Evolutionary conservation across 2,329 filamentous ascomycete species (phyloP).

Genomic region (Capronia americana): DNA sequence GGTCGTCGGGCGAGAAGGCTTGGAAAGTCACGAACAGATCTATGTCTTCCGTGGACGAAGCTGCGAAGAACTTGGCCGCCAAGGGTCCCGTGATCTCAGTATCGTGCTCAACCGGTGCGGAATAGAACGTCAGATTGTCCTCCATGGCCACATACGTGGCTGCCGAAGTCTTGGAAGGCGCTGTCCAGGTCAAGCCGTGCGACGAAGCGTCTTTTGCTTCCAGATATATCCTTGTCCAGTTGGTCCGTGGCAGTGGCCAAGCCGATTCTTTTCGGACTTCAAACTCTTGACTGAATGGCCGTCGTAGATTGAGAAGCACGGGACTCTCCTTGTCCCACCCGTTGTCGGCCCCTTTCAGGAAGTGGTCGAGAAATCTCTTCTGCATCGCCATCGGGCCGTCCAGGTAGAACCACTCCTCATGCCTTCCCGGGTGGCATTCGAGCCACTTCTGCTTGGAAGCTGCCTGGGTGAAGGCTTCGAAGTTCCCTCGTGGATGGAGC

Average conservation of each 20-base stretch:
- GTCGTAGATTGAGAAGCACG: conserved; percentile 16
- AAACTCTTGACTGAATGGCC: conserved; percentile 19
- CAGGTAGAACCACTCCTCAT: conserved; percentile 76
- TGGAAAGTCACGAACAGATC: conserved; percentile 29
- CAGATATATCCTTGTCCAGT: conserved; percentile 25
- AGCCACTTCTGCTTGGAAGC: conserved; percentile 72
- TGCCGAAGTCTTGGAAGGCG: not conserved
- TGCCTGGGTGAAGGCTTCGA: conserved; percentile 67
- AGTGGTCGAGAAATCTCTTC: conserved; percentile 71
- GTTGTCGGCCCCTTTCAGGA: conserved; percentile 69
- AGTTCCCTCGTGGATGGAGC: conserved; percentile 71
- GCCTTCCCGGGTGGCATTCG: conserved; percentile 71
- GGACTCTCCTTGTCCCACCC: conserved; percentile 23
- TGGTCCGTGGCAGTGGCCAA: conserved; percentile 23
- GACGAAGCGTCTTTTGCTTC: conserved; percentile 3
- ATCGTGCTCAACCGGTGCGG: conserved; percentile 13
- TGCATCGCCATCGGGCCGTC: conserved; percentile 71
- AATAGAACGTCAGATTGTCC: conserved; percentile 20
- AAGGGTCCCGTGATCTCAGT: conserved; percentile 27
- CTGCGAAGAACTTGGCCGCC: conserved; percentile 21
- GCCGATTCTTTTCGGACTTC: conserved; percentile 8
- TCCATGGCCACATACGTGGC: conserved; percentile 7
- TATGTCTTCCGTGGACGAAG: conserved; percentile 22
- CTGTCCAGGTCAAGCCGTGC: conserved; percentile 8
- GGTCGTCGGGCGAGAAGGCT: conserved; percentile 20